A percentile compares a stretch with the other conserved stretches of the same genome.
Evolutionary conservation across 495 filamentous ascomycete species (phyloP).

Genomic region (Amniculicola lignicola): DNA sequence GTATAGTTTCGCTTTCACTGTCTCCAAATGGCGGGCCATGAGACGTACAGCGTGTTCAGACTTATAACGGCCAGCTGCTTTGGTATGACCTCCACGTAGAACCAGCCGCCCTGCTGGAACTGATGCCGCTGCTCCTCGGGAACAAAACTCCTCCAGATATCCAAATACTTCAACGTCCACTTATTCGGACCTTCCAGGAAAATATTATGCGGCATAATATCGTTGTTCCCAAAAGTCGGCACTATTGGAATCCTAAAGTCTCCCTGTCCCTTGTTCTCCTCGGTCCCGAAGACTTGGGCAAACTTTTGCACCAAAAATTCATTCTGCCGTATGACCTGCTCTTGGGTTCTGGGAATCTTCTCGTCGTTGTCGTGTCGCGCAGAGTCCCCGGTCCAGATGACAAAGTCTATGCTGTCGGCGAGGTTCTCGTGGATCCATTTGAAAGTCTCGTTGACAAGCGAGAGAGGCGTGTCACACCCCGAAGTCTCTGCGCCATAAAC

Average conservation of each 20-base stretch:
- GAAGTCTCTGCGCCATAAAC: constrained; percentile 77
- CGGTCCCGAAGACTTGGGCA: constrained; percentile 63
- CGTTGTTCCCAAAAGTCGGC: constrained; percentile 93
- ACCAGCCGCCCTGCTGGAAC: constrained; percentile 93
- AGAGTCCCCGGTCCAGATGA: constrained; percentile 96
- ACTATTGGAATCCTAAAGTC: constrained; percentile 73
- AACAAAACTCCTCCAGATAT: constrained; percentile 82
- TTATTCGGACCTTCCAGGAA: constrained; percentile 77
- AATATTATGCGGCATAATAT: constrained; percentile 96
- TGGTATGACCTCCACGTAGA: constrained; percentile 87
- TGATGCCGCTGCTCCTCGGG: constrained; percentile 89
- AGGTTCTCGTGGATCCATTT: constrained; percentile 85
- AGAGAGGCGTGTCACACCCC: constrained; percentile 79
- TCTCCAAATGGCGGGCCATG: not conserved
- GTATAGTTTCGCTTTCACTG: not conserved
- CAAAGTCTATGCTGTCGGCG: constrained; percentile 83
- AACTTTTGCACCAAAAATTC: constrained; percentile 71
- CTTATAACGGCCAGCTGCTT: constrained; percentile 85
- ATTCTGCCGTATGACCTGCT: constrained; percentile 75
- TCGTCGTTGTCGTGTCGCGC: constrained; percentile 95
- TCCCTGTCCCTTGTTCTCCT: constrained; percentile 44
- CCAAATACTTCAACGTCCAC: constrained; percentile 69
- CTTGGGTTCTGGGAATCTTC: constrained; percentile 65
- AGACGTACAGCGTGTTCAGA: constrained; percentile 73
- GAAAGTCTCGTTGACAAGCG: constrained; percentile 85